Conservation (phyloP, 2,329 filamentous ascomycete genomes). For the Zasmidium angulare region DNA sequence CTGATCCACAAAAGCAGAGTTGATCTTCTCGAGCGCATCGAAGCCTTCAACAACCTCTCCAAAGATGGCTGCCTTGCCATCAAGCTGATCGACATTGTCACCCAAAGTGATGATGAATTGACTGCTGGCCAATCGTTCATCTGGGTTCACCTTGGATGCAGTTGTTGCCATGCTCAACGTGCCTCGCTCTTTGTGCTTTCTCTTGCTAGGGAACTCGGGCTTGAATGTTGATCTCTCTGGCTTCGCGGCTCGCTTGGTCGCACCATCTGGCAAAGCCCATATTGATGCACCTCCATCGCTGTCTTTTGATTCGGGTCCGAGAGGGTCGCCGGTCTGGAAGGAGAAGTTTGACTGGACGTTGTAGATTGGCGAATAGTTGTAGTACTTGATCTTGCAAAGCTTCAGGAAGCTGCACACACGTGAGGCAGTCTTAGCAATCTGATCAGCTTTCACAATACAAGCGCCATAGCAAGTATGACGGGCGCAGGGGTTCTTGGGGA, state of each 20-base stretch:
- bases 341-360: constrained; percentile 93
- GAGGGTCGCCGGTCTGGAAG: constrained; percentile 92
- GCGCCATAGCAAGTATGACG: constrained; percentile 14
- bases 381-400: constrained; percentile 98
- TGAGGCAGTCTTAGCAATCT: constrained; percentile 52
- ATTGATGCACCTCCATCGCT: constrained; percentile 93
- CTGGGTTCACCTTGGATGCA: constrained; percentile 71
- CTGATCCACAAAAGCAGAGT: constrained; percentile 81
- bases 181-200: constrained; percentile 85
- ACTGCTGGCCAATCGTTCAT: constrained; percentile 78
- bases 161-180: constrained; percentile 98
- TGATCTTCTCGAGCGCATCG: constrained; percentile 90
- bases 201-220: constrained; percentile 79
- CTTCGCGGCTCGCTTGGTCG: constrained; percentile 62
- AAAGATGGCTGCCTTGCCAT: constrained; percentile 93
- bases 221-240: constrained; percentile 56
- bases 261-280: constrained; percentile 76
- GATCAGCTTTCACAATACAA: constrained; percentile 53
- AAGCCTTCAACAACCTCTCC: constrained; percentile 96
- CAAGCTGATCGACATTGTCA: constrained; percentile 83
- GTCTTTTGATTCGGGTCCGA: constrained; percentile 77
- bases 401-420: constrained; percentile 76
- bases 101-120: constrained; percentile 93
- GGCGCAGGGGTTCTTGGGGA: constrained; percentile 14
- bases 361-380: constrained; percentile 93